Evolutionary conservation across 2,329 filamentous ascomycete species (phyloP).

Genomic region (Arthroderma uncinatum): DNA sequence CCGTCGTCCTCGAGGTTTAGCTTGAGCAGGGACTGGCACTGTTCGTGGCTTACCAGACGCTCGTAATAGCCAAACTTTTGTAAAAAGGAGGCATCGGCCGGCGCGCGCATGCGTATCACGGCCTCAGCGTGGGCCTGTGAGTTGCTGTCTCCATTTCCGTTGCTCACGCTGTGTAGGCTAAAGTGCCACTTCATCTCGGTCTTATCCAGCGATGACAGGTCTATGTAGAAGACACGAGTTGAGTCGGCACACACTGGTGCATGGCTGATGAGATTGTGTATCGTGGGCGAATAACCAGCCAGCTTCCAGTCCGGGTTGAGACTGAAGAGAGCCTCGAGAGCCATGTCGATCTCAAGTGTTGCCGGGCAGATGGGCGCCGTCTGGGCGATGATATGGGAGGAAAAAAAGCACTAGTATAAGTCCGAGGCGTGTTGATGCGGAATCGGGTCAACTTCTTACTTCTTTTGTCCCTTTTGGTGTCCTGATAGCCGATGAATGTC

Average conservation of each 20-base stretch:
- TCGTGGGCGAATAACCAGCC: neutral
- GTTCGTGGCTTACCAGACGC: neutral
- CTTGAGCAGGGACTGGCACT: neutral
- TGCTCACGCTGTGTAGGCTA: no score
- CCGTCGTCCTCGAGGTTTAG: neutral
- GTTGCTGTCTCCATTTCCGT: no score
- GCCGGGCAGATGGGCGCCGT: neutral
- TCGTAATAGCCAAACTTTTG: neutral
- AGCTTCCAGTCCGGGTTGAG: neutral
- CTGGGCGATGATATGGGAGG: neutral
- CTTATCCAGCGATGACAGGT: no score
- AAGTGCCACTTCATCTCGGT: no score
- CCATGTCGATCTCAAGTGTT: constrained; percentile 4
- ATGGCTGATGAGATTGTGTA: neutral
- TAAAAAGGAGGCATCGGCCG: neutral
- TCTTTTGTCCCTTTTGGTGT: no score
- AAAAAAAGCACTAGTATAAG: neutral
- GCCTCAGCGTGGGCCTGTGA: no score
- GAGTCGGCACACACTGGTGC: neutral
- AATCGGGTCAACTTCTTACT: neutral
- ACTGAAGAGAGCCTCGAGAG: constrained; percentile 1
- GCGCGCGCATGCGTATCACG: neutral
- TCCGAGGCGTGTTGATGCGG: neutral
- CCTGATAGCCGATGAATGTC: constrained; percentile 1
- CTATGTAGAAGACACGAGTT: neutral